Evolutionary conservation across 768 basidiomycete genomes (phyloP).

Genomic region (Termitomyces sp.): DNA sequence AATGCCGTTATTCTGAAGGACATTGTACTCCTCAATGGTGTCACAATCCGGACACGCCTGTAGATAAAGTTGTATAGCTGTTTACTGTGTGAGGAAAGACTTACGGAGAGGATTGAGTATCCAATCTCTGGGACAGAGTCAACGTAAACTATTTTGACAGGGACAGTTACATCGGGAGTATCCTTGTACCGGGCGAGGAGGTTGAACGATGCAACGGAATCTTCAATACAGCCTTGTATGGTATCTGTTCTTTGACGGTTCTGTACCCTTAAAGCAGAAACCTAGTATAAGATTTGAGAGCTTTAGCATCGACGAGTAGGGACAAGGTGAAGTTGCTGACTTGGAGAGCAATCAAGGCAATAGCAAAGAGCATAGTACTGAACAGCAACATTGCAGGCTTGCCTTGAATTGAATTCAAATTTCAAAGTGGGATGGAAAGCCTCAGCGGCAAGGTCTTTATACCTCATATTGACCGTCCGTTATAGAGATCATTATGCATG

Average conservation of each 20-base stretch:
- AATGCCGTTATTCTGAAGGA: constrained; percentile 7
- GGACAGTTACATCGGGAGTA: background rate
- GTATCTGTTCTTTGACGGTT: background rate
- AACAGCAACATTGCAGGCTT: too few relatives aligned
- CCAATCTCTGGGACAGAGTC: constrained; percentile 9
- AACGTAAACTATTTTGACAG: constrained; percentile 11
- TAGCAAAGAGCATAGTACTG: background rate
- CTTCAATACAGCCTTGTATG: background rate
- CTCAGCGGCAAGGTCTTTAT: background rate
- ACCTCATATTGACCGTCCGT: background rate
- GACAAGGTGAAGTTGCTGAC: too few relatives aligned
- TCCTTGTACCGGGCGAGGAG: constrained; percentile 11
- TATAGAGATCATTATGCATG: background rate
- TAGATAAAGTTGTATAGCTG: background rate
- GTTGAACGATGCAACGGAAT: constrained; percentile 3
- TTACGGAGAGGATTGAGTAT: constrained; percentile 14
- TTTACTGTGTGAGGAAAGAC: background rate
- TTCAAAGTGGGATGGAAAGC: too few relatives aligned
- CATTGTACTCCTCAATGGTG: constrained; percentile 5
- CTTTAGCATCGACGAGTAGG: too few relatives aligned
- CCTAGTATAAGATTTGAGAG: background rate
- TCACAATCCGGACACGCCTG: constrained; percentile 6
- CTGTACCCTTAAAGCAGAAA: background rate
- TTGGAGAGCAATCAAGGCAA: background rate
- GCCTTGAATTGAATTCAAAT: background rate